phyloP scores from a whole-genome alignment of 2,329 filamentous ascomycete genomes.

The Fusarium virguliforme region DNA sequence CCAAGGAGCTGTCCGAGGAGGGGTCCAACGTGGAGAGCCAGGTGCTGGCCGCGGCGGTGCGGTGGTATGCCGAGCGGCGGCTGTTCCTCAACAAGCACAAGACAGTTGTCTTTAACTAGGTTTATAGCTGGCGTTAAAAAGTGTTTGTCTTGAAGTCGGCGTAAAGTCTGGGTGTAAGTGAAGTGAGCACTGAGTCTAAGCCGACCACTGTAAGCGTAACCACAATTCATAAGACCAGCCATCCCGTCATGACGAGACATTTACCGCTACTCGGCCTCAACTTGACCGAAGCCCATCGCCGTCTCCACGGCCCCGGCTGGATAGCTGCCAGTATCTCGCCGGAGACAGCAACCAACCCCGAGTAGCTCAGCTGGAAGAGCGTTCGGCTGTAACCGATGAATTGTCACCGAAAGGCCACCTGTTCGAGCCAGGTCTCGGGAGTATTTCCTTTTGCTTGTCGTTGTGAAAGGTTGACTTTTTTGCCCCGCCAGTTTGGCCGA shows the following conservation, averaged over 20 bases:
- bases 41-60: slow-evolving; percentile 84
- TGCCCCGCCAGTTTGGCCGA: slow-evolving; percentile 1
- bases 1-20: slow-evolving; percentile 83
- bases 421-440: slow-evolving; percentile 47
- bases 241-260: slow-evolving; percentile 6
- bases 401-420: slow-evolving; percentile 46
- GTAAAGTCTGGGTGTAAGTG: not conserved
- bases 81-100: slow-evolving; percentile 85
- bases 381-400: slow-evolving; percentile 47
- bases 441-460: slow-evolving; percentile 20
- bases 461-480: not conserved
- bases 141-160: not conserved
- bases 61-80: slow-evolving; percentile 85
- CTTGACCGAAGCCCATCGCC: slow-evolving; percentile 5
- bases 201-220: not conserved
- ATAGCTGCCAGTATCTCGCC: slow-evolving; percentile 3
- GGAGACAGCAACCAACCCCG: slow-evolving; percentile 30
- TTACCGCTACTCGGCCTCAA: not conserved
- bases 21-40: slow-evolving; percentile 89
- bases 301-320: not conserved
- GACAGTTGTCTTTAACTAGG: slow-evolving; percentile 80
- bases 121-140: slow-evolving; percentile 12
- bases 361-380: slow-evolving; percentile 52
- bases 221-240: not conserved
- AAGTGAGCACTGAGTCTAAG: not conserved